Percentiles rank a stretch among this genome's conserved stretches.
These are phyloP conservation scores for Bipolaris cookei DNA, from an alignment of 2,329 filamentous ascomycete genomes.

Conservation along the genomic window DNA sequence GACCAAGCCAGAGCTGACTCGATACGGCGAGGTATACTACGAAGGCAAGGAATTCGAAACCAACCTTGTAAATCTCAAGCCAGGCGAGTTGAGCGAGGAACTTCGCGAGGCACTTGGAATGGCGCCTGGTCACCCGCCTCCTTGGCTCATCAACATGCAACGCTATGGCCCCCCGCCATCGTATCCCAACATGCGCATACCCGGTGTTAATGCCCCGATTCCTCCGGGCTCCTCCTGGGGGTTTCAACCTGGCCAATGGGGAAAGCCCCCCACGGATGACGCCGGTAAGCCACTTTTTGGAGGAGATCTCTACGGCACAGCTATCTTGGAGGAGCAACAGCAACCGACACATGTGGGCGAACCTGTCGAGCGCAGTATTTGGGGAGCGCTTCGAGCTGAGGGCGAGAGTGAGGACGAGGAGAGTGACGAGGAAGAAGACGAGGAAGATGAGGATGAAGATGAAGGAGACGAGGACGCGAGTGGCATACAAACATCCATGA, in stretches of 20 bases:
- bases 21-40: conserved; percentile 99
- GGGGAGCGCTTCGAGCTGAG: conserved; percentile 87
- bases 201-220: conserved; percentile 90
- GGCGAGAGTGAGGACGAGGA: conserved; percentile 74
- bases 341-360: conserved; percentile 66
- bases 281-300: conserved; percentile 90
- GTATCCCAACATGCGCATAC: conserved; percentile 93
- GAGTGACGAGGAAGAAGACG: conserved; percentile 63
- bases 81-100: conserved; percentile 87
- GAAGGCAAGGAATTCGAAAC: conserved; percentile 99
- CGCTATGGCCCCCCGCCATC: conserved; percentile 91
- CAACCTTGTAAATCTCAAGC: conserved; percentile 85
- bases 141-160: conserved; percentile 97
- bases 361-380: conserved; percentile 83
- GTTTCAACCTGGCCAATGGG: conserved; percentile 93
- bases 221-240: conserved; percentile 91
- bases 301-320: conserved; percentile 89
- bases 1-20: conserved; percentile 90
- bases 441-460: conserved; percentile 73
- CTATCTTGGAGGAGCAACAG: conserved; percentile 65
- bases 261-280: conserved; percentile 93
- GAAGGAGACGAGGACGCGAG: conserved; percentile 60
- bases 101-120: conserved; percentile 93
- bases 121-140: conserved; percentile 87
- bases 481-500: conserved; percentile 74